Evolutionary conservation across 2,329 filamentous ascomycete species (phyloP).

Genomic region (Cercospora sp.): DNA sequence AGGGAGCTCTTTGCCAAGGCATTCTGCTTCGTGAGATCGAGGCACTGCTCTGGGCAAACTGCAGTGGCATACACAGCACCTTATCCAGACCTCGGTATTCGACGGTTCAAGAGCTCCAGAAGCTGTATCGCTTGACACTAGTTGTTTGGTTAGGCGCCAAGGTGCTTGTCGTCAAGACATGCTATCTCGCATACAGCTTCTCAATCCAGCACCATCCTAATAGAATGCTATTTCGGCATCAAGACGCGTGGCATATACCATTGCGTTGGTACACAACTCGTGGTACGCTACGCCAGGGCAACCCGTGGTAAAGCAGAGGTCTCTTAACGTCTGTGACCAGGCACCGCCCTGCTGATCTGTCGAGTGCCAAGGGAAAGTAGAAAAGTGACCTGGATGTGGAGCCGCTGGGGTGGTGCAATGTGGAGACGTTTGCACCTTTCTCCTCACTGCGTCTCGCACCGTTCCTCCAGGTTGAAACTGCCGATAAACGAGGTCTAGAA

Average conservation of each 20-base stretch:
- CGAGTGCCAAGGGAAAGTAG: not conserved
- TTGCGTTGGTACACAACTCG: not conserved
- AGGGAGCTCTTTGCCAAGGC: not conserved
- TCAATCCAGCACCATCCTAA: not conserved
- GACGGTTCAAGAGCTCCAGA: not conserved
- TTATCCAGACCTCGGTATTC: not conserved
- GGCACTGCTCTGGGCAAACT: not conserved
- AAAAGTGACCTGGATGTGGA: not conserved
- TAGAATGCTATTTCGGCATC: not conserved
- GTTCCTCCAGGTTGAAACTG: not conserved
- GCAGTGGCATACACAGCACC: not conserved
- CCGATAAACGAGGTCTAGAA: not conserved
- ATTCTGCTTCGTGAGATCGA: not conserved
- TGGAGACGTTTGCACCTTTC: not conserved
- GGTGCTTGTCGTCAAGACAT: not conserved
- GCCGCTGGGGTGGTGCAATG: not conserved
- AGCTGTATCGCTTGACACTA: not conserved
- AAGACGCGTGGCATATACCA: not conserved
- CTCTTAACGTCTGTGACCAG: not conserved
- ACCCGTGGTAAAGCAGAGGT: not conserved
- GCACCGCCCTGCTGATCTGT: not conserved
- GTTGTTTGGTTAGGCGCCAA: not conserved
- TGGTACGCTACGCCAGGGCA: not conserved
- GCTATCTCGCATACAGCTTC: not conserved
- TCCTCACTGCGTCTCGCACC: not conserved